Conservation (phyloP, 345 rosid species). For the Hevea brasiliensis region DNA sequence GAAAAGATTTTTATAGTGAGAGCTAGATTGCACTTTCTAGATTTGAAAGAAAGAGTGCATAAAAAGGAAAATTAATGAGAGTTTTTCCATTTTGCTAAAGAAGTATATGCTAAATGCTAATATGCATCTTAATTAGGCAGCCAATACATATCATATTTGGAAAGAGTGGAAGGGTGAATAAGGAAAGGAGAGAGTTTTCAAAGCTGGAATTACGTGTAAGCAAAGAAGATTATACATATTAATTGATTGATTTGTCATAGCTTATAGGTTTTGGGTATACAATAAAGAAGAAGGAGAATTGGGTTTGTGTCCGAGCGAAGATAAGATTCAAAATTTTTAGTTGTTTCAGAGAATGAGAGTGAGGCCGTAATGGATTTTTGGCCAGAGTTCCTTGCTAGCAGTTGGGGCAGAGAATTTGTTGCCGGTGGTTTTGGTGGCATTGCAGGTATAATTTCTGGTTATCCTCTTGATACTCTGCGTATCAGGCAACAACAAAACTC, state of each 20-base stretch:
- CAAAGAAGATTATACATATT: background rate
- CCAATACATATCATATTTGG: background rate
- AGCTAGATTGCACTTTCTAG: background rate
- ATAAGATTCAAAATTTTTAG: background rate
- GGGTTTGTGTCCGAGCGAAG: background rate
- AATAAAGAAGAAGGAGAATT: background rate
- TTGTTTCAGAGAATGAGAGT: conserved; percentile 13
- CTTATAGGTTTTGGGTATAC: background rate
- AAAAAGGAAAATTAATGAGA: background rate
- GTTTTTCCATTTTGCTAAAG: background rate
- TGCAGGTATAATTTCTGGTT: conserved; percentile 89
- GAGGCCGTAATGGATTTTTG: conserved; percentile 67
- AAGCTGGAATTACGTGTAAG: background rate
- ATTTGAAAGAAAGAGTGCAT: background rate
- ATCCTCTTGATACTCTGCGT: conserved; percentile 85
- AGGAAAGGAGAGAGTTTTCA: background rate
- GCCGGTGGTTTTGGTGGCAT: conserved; percentile 95
- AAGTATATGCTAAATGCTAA: too few species aligned
- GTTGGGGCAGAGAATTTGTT: conserved; percentile 82
- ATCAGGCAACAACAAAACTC: conserved; percentile 77
- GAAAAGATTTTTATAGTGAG: background rate
- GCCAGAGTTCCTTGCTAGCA: conserved; percentile 89
- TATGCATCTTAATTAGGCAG: background rate
- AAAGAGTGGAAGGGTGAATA: background rate
- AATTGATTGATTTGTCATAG: background rate